Conservation (phyloP, 306 rosid species). For the Gynostemma pentaphyllum region DNA sequence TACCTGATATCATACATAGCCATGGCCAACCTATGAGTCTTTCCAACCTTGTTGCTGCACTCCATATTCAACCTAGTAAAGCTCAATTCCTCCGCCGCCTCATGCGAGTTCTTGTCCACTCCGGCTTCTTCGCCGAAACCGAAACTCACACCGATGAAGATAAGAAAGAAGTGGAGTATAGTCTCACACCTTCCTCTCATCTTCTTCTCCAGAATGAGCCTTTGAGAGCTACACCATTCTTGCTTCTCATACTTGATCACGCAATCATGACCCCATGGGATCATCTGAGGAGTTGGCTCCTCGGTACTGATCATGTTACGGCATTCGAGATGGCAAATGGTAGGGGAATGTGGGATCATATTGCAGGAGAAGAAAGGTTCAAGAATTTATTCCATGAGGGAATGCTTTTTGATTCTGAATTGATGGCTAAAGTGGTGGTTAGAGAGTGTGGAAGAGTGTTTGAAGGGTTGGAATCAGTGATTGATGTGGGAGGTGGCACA, state of each 20-base stretch:
- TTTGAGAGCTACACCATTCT: slow-evolving; percentile 6
- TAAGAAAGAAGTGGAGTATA: slow-evolving; percentile 14
- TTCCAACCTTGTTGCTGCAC: slow-evolving; percentile 17
- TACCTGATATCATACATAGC: slow-evolving; percentile 24
- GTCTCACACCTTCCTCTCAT: slow-evolving; percentile 17
- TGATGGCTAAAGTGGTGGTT: background rate
- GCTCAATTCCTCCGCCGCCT: slow-evolving; percentile 16
- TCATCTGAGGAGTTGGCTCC: background rate
- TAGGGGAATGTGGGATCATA: slow-evolving; percentile 14
- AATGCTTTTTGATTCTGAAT: slow-evolving; percentile 21
- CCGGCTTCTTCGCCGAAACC: slow-evolving; percentile 23
- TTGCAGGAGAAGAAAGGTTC: background rate
- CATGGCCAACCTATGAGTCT: slow-evolving; percentile 45
- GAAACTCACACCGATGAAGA: background rate
- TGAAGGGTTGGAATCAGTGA: slow-evolving; percentile 21
- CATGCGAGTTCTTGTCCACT: slow-evolving; percentile 27
- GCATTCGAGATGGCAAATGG: slow-evolving; percentile 12
- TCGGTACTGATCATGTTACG: background rate
- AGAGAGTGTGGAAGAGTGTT: slow-evolving; percentile 18
- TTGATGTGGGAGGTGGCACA: slow-evolving; percentile 36
- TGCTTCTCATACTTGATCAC: slow-evolving; percentile 14
- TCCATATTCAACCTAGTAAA: slow-evolving; percentile 23
- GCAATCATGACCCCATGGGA: slow-evolving; percentile 10
- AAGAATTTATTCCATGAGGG: slow-evolving; percentile 15
- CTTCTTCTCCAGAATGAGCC: slow-evolving; percentile 30